These are phyloP conservation scores for Diaporthe nobilis DNA, from an alignment of 2,329 filamentous ascomycete species.

Conservation along the genomic window DNA sequence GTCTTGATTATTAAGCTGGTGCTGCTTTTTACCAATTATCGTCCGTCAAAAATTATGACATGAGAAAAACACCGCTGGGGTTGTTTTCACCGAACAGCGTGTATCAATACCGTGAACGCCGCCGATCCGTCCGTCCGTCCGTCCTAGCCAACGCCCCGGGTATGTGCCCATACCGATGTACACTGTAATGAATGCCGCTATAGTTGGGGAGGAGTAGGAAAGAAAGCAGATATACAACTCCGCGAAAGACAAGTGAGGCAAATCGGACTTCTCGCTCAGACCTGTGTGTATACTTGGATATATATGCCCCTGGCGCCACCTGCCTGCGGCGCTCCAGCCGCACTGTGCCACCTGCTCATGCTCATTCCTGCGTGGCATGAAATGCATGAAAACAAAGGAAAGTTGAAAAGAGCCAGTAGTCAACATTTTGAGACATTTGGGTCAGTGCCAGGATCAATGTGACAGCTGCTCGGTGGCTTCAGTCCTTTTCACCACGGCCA, in stretches of 20 bases:
- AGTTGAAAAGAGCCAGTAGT: not conserved
- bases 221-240: not conserved
- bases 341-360: slow-evolving; percentile 13
- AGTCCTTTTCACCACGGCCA: no score
- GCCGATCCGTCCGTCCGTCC: not conserved
- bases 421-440: no score
- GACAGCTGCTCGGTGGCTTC: slow-evolving; percentile 15
- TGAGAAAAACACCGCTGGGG: not conserved
- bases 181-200: slow-evolving; percentile 22
- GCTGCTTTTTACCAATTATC: slow-evolving; percentile 21
- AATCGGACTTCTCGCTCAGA: not conserved
- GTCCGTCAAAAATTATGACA: not conserved
- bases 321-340: not conserved
- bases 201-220: not conserved
- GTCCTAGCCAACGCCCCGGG: slow-evolving; percentile 12
- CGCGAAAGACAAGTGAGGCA: not conserved
- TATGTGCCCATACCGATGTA: slow-evolving; percentile 15
- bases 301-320: not conserved
- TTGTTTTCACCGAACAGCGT: not conserved
- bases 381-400: not conserved
- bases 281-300: not conserved
- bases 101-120: slow-evolving; percentile 1
- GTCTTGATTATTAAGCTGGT: slow-evolving; percentile 12
- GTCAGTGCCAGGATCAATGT: not conserved
- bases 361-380: slow-evolving; percentile 10